Base-by-base conservation (phyloP, 805 yeast genomes). In the Hanseniaspora mollemarum region DNA sequence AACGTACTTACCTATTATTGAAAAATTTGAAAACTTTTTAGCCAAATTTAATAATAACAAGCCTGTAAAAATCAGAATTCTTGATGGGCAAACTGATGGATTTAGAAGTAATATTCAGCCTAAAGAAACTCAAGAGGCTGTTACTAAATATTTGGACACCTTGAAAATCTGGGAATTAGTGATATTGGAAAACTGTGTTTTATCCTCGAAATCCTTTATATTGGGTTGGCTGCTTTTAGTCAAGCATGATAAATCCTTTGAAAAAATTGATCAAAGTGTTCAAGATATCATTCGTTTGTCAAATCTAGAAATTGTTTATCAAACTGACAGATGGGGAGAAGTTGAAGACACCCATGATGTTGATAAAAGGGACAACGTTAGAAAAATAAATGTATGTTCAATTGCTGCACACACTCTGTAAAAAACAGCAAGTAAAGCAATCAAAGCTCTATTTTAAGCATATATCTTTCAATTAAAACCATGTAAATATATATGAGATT, bases 301-400 rank as follows among this genome's bases (percentile, higher is more conserved):
- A 9, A 80, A 83, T 52, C 70, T 92, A 59, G 99, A 92, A 62
- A 80, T 81, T 13, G 78, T 81, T 31, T 77, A 76, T 66, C 99
- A 92, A 67, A 84, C 94, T 32, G 79, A 78, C 21, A 75, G 80
- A 60, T 92, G 98, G 98, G 98, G 98, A 29, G 96, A 90, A 66
- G 97, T 90, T 22, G 97, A 92, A 67, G 98, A 92, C 61, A 87
- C 97, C 2, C 98, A 92, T 62, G 98, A 92, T 64, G 96, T 92
- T n/a, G 94, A 86, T 60, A 81, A 83, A 64, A 94, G 81, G 36
- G 96, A 92, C 58, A 73, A 94, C 59, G 72, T 86, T 60, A 79
- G 96, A 65, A 79, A 80, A 60, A 73, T 92, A 43, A 80, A 90
- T 32, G 76, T 87, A 56, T 88, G 95, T 26, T 83, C 88, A 3